Base-by-base conservation (phyloP, 495 filamentous ascomycete species). In the Talaromyces trachyspermus region DNA sequence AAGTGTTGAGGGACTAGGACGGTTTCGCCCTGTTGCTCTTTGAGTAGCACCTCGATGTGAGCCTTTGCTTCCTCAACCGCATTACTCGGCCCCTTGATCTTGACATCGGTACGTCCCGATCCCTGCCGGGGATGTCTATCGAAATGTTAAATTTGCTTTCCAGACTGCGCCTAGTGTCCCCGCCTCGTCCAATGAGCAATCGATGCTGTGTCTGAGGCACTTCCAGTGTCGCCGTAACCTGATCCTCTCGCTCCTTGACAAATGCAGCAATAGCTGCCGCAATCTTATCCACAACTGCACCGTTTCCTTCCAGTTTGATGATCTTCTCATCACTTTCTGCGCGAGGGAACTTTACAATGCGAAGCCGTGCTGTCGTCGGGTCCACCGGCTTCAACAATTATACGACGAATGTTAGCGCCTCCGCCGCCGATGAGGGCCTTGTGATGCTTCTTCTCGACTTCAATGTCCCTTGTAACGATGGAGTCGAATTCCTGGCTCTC, bases 401-500 rank as follows among this genome's bases (percentile, higher is more conserved):
- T 89, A 36, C 88, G 80, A 52, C 85, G 87, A 40, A 99, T 83
- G 54, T 83, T 90, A 36, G 85, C 71, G 54, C 91, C 92, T 58
- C 84, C 83, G 53, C 78, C 68, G 43, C 92, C 92, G 65, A 99
- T 99, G 32, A 99, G 69, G 22, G 83, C 80, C 60, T 84, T 84
- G 70, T 99, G 94, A 60, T 89, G 81, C 66, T 89, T 91, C 70
- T 86, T 85, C 49, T 95, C 89, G 4, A 99, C 82, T 15, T 89
- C 83, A 25, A 99, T 75, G 17, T 81, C 88, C 69, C 83, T 83
- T 12, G 82, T 80, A 44, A 95, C 76, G 11, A 80, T 95, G 48
- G 91, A 79, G 58, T 97, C 90, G 53, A 95, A 95, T 35, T 85
- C 74, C 36, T 82, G 43, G 80, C 82, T 59, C 89, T 89, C 65